phyloP scores from a whole-genome alignment of 1,139 yeast species.

The Yamadazyma membranifaciens region DNA sequence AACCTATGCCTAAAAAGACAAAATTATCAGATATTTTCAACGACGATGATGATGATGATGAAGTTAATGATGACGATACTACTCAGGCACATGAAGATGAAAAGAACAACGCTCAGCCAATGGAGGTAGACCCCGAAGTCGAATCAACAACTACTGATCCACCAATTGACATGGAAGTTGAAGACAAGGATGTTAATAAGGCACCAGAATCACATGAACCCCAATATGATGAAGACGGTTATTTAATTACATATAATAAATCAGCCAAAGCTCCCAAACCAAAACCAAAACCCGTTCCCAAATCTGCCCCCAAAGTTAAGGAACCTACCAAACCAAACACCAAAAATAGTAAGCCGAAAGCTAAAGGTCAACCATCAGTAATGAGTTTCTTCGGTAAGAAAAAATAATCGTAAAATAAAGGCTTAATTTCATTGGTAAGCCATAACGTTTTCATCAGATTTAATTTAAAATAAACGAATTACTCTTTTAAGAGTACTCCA shows the following conservation, averaged over 20 bases:
- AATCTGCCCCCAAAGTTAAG: slow-evolving; percentile 1
- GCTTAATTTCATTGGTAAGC: not conserved
- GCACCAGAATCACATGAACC: slow-evolving; percentile 9
- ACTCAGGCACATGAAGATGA: not conserved
- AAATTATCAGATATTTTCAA: slow-evolving; percentile 15
- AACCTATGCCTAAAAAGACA: slow-evolving; percentile 5
- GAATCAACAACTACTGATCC: not conserved
- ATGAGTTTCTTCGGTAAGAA: slow-evolving; percentile 40
- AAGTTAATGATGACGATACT: slow-evolving; percentile 7
- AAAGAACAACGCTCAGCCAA: not conserved
- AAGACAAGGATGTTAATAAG: too few relatives aligned
- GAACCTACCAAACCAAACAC: slow-evolving; percentile 1
- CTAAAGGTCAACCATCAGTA: slow-evolving; percentile 21
- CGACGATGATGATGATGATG: slow-evolving; percentile 15
- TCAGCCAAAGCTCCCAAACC: slow-evolving; percentile 9
- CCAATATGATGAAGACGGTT: slow-evolving; percentile 44
- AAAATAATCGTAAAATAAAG: slow-evolving; percentile 4
- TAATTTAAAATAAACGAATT: not conserved
- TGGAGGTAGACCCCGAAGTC: not conserved
- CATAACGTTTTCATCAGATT: too few relatives aligned
- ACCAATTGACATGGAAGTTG: not conserved
- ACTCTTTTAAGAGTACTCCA: slow-evolving; percentile 1
- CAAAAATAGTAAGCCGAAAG: slow-evolving; percentile 12
- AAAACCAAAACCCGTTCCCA: slow-evolving; percentile 14
- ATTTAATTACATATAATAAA: slow-evolving; percentile 31